Evolutionary conservation across 768 basidiomycete genomes (phyloP).

Genomic region (Auriscalpium vulgare): DNA sequence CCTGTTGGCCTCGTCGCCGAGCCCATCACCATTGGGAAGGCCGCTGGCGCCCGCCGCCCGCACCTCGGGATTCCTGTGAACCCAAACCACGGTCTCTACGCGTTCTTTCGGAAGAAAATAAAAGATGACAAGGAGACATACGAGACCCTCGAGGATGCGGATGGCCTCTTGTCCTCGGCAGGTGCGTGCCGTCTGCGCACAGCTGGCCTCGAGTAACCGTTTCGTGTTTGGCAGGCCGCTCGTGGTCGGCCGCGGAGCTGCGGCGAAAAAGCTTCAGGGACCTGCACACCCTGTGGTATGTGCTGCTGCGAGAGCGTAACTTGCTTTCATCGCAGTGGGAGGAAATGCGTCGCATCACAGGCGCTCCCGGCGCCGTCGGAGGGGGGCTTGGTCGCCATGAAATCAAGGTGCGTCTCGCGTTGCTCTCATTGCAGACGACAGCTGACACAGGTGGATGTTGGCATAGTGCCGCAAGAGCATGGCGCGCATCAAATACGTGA

Average conservation of each 20-base stretch:
- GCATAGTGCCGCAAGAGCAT: constrained; percentile 84
- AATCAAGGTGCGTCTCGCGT: constrained; percentile 8
- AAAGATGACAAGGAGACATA: constrained; percentile 43
- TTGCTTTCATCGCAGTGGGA: constrained; percentile 81
- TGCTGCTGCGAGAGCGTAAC: constrained; percentile 83
- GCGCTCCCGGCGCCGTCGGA: background rate
- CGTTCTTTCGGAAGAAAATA: constrained; percentile 59
- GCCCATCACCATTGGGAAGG: background rate
- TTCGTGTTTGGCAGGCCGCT: constrained; percentile 49
- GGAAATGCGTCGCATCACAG: constrained; percentile 59
- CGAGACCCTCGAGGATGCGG: constrained; percentile 35
- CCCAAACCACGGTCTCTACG: constrained; percentile 69
- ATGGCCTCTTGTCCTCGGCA: constrained; percentile 24
- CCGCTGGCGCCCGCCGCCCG: constrained; percentile 29
- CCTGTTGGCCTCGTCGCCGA: constrained; percentile 1
- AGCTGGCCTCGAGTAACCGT: too few species aligned
- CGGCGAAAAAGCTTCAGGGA: constrained; percentile 89
- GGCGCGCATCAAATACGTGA: constrained; percentile 90
- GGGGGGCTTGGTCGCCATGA: background rate
- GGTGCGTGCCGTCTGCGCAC: constrained; percentile 22
- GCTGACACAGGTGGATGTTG: background rate
- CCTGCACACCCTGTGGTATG: constrained; percentile 92
- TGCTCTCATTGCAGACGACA: too few species aligned
- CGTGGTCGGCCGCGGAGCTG: constrained; percentile 83
- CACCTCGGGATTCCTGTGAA: constrained; percentile 36